Base-by-base conservation (phyloP, 495 filamentous ascomycete genomes). In the Aspergillus coremiiformis region DNA sequence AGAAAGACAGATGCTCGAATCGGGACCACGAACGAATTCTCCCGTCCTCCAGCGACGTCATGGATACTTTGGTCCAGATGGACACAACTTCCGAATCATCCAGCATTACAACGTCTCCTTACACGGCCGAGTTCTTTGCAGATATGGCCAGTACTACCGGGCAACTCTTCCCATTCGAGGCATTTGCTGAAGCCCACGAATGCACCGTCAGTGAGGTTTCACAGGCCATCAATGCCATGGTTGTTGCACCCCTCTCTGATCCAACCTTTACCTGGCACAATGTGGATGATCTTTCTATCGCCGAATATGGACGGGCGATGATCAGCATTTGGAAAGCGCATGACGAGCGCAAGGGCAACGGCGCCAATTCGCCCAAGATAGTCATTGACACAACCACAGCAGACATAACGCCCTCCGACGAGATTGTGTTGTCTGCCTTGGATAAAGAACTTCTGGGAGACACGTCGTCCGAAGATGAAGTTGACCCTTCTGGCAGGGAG, bases 121-220 rank as follows among this genome's bases (percentile, higher is more conserved):
- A 52, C 21, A 62, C 54, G 1, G 49, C 51, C 44, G 15, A 44
- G 8, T 62, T 66, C 45, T 66, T 66, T 23, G 29, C 39, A 7
- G 50, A 57, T 39, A 47, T 66, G 52, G 59, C 55, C 12, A 21
- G 26, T 0, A 50, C 41, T 0, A 55, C 66, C 14, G 35, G 22
- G 12, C 11, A 39, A 10, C 32, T 12, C 14, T 68, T 68, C 24
- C 63, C 63, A 1, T 49, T 59, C 17, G 17, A 44, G 10, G 32
- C 32, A 3, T 66, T 66, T 30, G 61, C 63, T 3, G 23, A 51
- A 7, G 14, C 22, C 12, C 54, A 64, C 22, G 21, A 39, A 5
- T 66, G 65, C 42, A 30, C 8, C 12, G n/a, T 26, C 1, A 30
- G 19, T 2, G 44, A 64, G 5, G 55, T 63, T 15, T 7, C 52